Conservation (phyloP, 345 rosid species). For the Luvunga scandens region DNA sequence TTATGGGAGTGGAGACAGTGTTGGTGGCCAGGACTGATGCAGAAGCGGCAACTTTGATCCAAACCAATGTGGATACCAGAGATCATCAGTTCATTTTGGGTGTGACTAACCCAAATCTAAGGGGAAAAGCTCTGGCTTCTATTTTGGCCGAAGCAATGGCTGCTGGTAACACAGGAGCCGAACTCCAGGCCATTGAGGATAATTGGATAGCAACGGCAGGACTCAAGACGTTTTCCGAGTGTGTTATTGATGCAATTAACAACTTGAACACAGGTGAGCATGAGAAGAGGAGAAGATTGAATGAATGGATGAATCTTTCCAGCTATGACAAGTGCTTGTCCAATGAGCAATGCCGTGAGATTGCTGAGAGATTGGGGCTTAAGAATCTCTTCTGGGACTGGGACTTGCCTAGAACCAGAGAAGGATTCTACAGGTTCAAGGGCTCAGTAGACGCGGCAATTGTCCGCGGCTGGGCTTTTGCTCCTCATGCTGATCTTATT, state of each 20-base stretch:
- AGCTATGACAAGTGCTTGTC: conserved; percentile 72
- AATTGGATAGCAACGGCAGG: conserved; percentile 72
- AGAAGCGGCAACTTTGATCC: conserved; percentile 79
- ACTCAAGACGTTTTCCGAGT: conserved; percentile 77
- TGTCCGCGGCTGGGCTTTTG: conserved; percentile 91
- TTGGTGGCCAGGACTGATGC: conserved; percentile 95
- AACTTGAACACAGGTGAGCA: conserved; percentile 52
- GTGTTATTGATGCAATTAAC: conserved; percentile 59
- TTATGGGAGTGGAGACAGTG: conserved; percentile 92
- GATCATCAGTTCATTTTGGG: conserved; percentile 97
- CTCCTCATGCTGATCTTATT: conserved; percentile 68
- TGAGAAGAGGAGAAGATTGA: conserved; percentile 57
- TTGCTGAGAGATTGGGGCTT: conserved; percentile 68
- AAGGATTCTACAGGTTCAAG: conserved; percentile 91
- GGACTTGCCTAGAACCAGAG: conserved; percentile 92
- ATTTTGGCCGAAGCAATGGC: conserved; percentile 77
- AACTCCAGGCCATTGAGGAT: conserved; percentile 80
- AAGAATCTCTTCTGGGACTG: conserved; percentile 95
- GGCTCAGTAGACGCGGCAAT: conserved; percentile 84
- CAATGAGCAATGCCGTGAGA: conserved; percentile 62
- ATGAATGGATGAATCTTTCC: conserved; percentile 68
- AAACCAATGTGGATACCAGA: conserved; percentile 73
- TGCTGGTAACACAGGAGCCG: conserved; percentile 65
- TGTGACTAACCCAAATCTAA: conserved; percentile 69
- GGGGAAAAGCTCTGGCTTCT: conserved; percentile 61